Evolutionary conservation across 306 rosid genomes (phyloP).

Genomic region (Mucuna pruriens): DNA sequence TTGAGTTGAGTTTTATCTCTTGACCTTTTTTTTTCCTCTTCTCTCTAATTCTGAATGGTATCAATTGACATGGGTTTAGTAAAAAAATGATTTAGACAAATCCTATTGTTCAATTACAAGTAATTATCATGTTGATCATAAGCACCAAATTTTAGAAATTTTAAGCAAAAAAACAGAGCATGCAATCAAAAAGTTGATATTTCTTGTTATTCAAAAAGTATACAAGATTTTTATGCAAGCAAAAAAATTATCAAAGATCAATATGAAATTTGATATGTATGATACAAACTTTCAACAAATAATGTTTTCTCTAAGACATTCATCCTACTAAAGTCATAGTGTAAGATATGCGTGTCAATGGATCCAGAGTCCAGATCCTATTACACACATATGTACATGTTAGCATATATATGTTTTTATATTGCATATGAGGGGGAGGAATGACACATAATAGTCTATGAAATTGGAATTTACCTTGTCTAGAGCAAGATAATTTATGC

Average conservation of each 20-base stretch:
- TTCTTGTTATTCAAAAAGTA: neutral
- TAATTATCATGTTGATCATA: constrained; percentile 6
- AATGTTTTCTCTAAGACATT: neutral
- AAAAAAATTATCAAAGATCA: constrained; percentile 4
- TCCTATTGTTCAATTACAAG: constrained; percentile 20
- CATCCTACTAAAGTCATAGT: constrained; percentile 28
- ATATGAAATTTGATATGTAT: constrained; percentile 12
- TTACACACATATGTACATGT: neutral
- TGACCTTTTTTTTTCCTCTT: neutral
- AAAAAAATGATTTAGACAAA: neutral
- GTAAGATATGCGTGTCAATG: too few species aligned
- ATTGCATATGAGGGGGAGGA: neutral
- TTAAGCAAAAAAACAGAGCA: neutral
- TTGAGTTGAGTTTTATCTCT: neutral
- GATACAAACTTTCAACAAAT: constrained; percentile 3
- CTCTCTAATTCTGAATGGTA: neutral
- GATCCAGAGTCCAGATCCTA: constrained; percentile 23
- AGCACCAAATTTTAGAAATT: neutral
- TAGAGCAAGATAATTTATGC: constrained; percentile 75
- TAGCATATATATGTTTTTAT: neutral
- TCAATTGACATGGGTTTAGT: neutral
- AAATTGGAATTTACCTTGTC: constrained; percentile 69
- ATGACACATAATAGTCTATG: constrained; percentile 7
- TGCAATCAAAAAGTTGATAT: constrained; percentile 10
- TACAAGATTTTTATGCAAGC: neutral